phyloP scores from a whole-genome alignment of 176 grass and related monocot genomes.

The Triticum urartu region DNA sequence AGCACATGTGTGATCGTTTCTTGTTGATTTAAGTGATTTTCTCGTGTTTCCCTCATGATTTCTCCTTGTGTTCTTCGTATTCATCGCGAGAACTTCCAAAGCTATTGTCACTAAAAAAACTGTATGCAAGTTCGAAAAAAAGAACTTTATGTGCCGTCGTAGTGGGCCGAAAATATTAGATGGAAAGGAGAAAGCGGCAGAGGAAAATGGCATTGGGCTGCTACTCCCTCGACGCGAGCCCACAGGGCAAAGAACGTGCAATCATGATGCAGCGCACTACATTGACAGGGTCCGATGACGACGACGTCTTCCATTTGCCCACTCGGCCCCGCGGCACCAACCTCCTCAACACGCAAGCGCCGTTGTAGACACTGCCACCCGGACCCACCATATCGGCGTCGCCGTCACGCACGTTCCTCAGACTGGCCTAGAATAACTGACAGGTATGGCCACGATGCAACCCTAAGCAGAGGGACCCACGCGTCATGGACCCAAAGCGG shows the following conservation, averaged over 20 bases:
- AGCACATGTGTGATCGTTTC: no score
- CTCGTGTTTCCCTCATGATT: no score
- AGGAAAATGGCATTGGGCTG: neutral
- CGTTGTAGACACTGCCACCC: neutral
- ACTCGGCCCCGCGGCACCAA: slow-evolving; percentile 16
- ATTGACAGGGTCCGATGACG: neutral
- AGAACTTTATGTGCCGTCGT: no score
- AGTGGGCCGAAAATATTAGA: no score
- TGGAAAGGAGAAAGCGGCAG: neutral
- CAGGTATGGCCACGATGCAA: neutral
- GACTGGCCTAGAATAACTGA: neutral
- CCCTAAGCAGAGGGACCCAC: neutral
- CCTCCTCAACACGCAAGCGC: slow-evolving; percentile 19
- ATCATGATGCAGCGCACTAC: slow-evolving; percentile 9
- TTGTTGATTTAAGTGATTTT: no score
- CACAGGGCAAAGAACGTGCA: neutral
- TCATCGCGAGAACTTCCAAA: no score
- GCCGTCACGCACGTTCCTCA: neutral
- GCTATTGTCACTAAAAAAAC: no score
- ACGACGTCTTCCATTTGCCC: neutral
- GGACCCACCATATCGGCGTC: neutral
- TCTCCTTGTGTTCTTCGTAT: no score
- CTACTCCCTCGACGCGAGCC: neutral
- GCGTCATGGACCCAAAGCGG: neutral
- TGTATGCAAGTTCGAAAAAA: no score